A percentile compares a stretch with the other conserved stretches of the same genome.
Conservation (phyloP, 2,329 filamentous ascomycete genomes). For the Penicillium griseofulvum region DNA sequence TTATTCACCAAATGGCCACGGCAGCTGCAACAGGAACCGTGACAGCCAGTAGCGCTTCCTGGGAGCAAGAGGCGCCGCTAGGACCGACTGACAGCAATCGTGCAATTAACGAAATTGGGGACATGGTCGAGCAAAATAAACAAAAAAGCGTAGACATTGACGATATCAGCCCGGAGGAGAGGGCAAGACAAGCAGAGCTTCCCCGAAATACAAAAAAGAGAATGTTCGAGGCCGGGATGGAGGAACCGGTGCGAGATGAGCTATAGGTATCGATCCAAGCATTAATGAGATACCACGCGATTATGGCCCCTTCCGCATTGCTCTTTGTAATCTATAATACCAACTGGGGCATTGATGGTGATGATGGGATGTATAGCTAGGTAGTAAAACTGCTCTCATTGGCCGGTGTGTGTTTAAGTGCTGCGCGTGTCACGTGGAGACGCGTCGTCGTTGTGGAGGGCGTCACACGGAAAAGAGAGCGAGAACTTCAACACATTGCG, state of each 20-base stretch:
- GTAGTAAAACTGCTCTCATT: slow-evolving; percentile 7
- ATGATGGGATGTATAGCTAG: background rate
- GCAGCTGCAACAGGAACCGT: slow-evolving; percentile 15
- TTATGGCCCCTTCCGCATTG: background rate
- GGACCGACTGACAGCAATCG: slow-evolving; percentile 30
- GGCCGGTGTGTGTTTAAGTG: slow-evolving; percentile 19
- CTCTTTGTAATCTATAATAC: background rate
- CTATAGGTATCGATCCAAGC: slow-evolving; percentile 26
- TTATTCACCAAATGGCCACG: slow-evolving; percentile 23
- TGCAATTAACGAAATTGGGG: slow-evolving; percentile 43
- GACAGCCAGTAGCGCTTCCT: slow-evolving; percentile 15
- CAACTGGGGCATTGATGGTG: background rate
- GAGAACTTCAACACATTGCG: slow-evolving; percentile 10
- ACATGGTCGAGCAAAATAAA: slow-evolving; percentile 36
- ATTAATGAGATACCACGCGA: slow-evolving; percentile 14
- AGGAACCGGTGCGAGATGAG: slow-evolving; percentile 38
- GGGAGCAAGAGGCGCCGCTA: slow-evolving; percentile 21
- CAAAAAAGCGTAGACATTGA: slow-evolving; percentile 31
- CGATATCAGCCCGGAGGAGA: slow-evolving; percentile 38
- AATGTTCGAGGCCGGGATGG: slow-evolving; percentile 44
- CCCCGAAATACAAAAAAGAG: slow-evolving; percentile 50
- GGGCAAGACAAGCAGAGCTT: slow-evolving; percentile 35
- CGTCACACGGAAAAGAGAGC: background rate
- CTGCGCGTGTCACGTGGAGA: slow-evolving; percentile 36
- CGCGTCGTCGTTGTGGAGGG: slow-evolving; percentile 29